These are phyloP conservation scores for Salix caprea DNA, from an alignment of 345 rosid species.

Conservation along the genomic window DNA sequence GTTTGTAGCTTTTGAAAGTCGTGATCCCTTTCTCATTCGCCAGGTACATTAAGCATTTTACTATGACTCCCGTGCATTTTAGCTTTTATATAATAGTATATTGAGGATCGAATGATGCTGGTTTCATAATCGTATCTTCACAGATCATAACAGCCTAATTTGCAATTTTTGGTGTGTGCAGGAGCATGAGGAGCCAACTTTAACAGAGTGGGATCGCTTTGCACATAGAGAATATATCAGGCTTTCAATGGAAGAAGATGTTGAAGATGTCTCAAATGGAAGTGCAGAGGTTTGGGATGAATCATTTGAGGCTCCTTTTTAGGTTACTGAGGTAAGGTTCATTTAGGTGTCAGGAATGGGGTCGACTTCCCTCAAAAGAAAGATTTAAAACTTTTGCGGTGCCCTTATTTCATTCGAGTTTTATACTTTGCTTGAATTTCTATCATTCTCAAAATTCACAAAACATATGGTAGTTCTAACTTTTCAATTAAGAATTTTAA, in stretches of 20 bases:
- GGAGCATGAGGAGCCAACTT: constrained; percentile 90
- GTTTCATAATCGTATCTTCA: background rate
- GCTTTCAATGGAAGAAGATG: constrained; percentile 37
- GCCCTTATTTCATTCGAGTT: background rate
- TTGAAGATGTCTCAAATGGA: constrained; percentile 29
- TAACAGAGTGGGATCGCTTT: constrained; percentile 98
- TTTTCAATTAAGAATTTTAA: background rate
- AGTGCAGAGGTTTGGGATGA: constrained; percentile 32
- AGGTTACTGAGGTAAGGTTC: constrained; percentile 10
- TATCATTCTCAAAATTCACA: background rate
- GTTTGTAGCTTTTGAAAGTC: constrained; percentile 31
- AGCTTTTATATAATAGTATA: background rate
- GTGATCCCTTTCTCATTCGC: constrained; percentile 32
- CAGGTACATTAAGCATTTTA: constrained; percentile 15
- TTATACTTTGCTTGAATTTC: background rate
- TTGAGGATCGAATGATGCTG: background rate
- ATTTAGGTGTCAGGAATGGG: background rate
- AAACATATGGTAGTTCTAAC: background rate
- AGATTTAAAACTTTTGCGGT: background rate
- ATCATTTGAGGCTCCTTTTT: constrained; percentile 32
- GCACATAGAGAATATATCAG: constrained; percentile 59
- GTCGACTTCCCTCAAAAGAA: background rate
- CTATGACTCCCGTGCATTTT: background rate
- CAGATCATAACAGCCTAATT: background rate
- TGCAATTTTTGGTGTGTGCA: constrained; percentile 18